Base-by-base conservation (phyloP, 257 asterid genomes). In the Jacaranda mimosifolia region DNA sequence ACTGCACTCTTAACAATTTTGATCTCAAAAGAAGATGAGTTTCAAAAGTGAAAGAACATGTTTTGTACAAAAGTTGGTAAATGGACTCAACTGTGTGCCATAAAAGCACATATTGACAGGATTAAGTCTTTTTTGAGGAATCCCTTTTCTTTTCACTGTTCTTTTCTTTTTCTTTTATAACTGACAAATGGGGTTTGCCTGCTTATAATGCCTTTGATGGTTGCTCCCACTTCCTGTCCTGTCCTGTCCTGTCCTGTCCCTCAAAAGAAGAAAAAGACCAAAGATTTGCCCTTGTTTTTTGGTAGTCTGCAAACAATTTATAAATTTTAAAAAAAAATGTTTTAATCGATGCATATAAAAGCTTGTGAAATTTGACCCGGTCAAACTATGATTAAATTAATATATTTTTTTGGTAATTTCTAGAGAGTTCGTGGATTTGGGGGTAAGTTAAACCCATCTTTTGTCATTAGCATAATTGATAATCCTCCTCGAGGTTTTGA, bases 301-400 rank as follows among this genome's bases (percentile, higher is more conserved):
- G 80, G 42, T 52, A 51, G 4, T 40, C 74, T 43, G 59, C 58
- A 51, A 52, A 74, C 35, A 55, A n/a, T 45, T 39, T 38, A 10
- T n/a, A 67, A 17, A 64, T 4, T 0, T 26, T 0, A 26, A 26
- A 2, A 26, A 26, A 4, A 19, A 48, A 75, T 68, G 81, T 11
- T 36, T 49, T 1, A 45, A 74, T 79, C 83, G 79, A 85, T 82
- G 79, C 70, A 73, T 80, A 77, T 70, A 64, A 77, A 85, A 74
- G 82, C 45, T 77, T 51, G 83, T 75, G 77, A 80, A 9, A 38
- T 83, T 82, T 86, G 89, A 86, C 87, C 83, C 7, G 67, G 85
- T 86, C 89, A 83, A 85, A 71, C 62, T 68, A 56, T 10, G 49
- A 36, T 70, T 21, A 19, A 35, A 75, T 68, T 77, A 52, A n/a